Evolutionary conservation across 768 basidiomycete species (phyloP), one percentile per base, ranked within the genome.

Genomic region (Zangia roseola): DNA sequence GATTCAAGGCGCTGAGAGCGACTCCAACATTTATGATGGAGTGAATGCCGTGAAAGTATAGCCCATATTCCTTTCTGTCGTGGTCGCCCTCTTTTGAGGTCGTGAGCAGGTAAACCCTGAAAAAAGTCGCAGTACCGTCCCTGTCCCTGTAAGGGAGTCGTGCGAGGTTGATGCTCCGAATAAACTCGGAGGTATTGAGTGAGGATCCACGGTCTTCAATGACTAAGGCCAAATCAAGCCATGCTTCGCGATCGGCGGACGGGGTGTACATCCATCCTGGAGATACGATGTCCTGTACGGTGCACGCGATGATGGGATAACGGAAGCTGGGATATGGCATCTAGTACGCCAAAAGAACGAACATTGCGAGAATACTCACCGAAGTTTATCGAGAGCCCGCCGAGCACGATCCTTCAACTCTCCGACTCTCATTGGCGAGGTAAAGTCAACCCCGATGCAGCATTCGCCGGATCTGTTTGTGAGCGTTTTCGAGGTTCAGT

Each of bases 41-140:
- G 36, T 66, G 63, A 5, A 56, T 8, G 2, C 54, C 49, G 10
- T 64, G 63, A 38, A 67, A 55, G 44, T 61, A 66, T 8, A 64
- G 30, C 3, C 56, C 59, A 10, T 58, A 47, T 46, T 57, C 55
- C 21, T 19, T 41, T 25, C 12, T 20, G 17, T n/a, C 13, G 16
- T 49, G 26, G 2, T 39, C 19, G 6, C 12, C 40, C 16, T 42
- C 46, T 3, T 47, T 21, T 21, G 48, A 53, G 6, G 58, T 50
- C 1, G 51, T 49, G 0, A 56, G 49, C 16, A 60, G 35, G 33
- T 63, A 51, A 19, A 30, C 34, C 28, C 47, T 48, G 12, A 49
- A 16, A 33, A 53, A 2, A 21, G 26, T 31, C 9, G 26, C 40
- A 1, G 49, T 50, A 2, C 51, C 53, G 4, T 39, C 41, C 12